A percentile compares a stretch with the other conserved stretches of the same genome.
These are phyloP conservation scores for Cystofilobasidium capitatum DNA, from an alignment of 768 basidiomycete species.

Conservation along the genomic window DNA sequence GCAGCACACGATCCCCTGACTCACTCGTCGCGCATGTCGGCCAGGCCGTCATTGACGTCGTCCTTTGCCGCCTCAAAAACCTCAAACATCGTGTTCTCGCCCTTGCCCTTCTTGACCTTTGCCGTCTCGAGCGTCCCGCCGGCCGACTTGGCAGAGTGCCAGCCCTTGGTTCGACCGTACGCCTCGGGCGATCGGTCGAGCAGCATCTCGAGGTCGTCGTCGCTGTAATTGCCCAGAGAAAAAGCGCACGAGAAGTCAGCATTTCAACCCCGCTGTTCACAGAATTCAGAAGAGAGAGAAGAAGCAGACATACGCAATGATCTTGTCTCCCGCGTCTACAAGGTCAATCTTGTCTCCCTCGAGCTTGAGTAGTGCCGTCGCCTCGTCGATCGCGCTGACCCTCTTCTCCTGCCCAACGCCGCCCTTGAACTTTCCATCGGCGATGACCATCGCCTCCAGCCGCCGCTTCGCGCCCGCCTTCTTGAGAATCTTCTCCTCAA, in stretches of 20 bases:
- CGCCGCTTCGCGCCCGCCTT: conserved; percentile 56
- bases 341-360: conserved; percentile 87
- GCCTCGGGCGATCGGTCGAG: conserved; percentile 41
- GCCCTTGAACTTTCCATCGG: conserved; percentile 46
- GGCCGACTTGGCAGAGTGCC: conserved; percentile 37
- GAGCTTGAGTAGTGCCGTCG: conserved; percentile 67
- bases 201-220: conserved; percentile 67
- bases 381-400: conserved; percentile 52
- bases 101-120: conserved; percentile 38
- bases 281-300: not conserved
- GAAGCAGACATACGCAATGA: conserved; percentile 44
- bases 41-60: conserved; percentile 58
- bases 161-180: conserved; percentile 19
- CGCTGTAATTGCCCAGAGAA: conserved; percentile 44
- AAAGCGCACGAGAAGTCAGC: conserved; percentile 2
- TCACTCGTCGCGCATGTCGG: conserved; percentile 58
- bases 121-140: conserved; percentile 31
- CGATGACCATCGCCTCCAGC: conserved; percentile 90
- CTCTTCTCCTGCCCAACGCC: conserved; percentile 17
- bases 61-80: conserved; percentile 62
- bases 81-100: conserved; percentile 39
- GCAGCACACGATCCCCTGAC: no score
- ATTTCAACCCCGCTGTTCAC: not conserved
- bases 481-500: conserved; percentile 86
- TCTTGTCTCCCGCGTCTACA: conserved; percentile 60